These are phyloP conservation scores for Nannochloropsis gaditana DNA, from an alignment of 108 stramenopile genomes.

Conservation along the genomic window DNA sequence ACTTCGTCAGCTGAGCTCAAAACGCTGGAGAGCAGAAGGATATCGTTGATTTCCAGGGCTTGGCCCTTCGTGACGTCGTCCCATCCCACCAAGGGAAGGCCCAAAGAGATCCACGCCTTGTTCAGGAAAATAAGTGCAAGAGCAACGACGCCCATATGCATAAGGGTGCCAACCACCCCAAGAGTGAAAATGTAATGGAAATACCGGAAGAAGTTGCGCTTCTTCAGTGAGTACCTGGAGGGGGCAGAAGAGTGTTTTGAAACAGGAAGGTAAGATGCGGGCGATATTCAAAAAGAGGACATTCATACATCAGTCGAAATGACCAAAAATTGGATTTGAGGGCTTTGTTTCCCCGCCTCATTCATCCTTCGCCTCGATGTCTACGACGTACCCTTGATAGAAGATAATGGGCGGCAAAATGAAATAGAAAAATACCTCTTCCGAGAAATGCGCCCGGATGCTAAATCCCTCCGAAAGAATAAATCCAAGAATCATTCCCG, in stretches of 20 bases:
- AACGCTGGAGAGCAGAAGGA: conserved; percentile 48
- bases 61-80: conserved; percentile 45
- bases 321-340: not conserved
- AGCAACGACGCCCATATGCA: conserved; percentile 49
- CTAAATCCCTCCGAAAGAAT: not conserved
- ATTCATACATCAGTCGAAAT: not conserved
- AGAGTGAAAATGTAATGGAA: conserved; percentile 53
- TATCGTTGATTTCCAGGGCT: conserved; percentile 41
- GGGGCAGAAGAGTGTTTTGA: not conserved
- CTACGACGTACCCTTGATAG: conserved; percentile 37
- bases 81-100: conserved; percentile 26
- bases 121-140: conserved; percentile 26
- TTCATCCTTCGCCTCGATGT: not conserved
- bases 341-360: not conserved
- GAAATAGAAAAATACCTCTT: conserved; percentile 55
- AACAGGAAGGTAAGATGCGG: not conserved
- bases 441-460: conserved; percentile 43
- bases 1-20: conserved; percentile 52
- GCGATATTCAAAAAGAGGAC: not conserved
- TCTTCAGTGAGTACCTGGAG: conserved; percentile 50
- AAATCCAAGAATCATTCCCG: not conserved
- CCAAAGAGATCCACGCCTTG: conserved; percentile 20
- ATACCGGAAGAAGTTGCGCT: conserved; percentile 53
- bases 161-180: conserved; percentile 50
- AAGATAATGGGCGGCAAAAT: conserved; percentile 58